Conservation (phyloP, 1,139 yeast genomes). For the Taphrina populina region DNA sequence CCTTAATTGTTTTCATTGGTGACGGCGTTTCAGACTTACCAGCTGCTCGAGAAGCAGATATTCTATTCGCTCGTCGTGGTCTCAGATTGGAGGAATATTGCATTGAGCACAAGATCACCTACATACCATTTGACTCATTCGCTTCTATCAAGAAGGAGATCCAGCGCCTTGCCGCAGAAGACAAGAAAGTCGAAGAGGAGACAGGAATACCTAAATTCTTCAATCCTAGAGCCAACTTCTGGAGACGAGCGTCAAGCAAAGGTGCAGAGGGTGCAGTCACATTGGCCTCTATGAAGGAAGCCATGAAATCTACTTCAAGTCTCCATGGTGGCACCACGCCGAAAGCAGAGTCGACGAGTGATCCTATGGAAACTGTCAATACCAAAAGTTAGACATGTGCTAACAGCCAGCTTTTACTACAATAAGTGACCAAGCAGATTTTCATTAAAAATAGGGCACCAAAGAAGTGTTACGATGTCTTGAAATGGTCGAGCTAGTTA, state of each 20-base stretch:
- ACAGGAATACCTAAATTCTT: constrained; percentile 30
- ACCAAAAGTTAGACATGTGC: too few relatives aligned
- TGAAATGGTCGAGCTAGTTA: too few relatives aligned
- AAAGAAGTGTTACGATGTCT: too few relatives aligned
- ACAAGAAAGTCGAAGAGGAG: constrained; percentile 23
- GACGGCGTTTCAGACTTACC: constrained; percentile 53
- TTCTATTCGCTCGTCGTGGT: constrained; percentile 50
- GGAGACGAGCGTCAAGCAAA: constrained; percentile 33
- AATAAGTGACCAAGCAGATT: too few relatives aligned
- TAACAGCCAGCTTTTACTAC: too few relatives aligned
- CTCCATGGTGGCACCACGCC: constrained; percentile 28
- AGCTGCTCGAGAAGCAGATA: constrained; percentile 51
- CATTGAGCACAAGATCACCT: constrained; percentile 48
- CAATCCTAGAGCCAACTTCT: constrained; percentile 33
- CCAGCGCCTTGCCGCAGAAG: constrained; percentile 35
- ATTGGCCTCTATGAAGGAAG: constrained; percentile 30
- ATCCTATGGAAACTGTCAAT: constrained; percentile 24
- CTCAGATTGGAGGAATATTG: constrained; percentile 50
- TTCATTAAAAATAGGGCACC: too few relatives aligned
- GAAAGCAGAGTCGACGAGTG: constrained; percentile 12
- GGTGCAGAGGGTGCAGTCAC: constrained; percentile 31
- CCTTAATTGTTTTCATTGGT: constrained; percentile 49
- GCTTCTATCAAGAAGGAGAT: constrained; percentile 47
- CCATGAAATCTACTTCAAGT: constrained; percentile 28
- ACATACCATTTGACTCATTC: constrained; percentile 50